Evolutionary conservation across 2,329 filamentous ascomycete species (phyloP), one percentile per base, ranked within the genome.

Genomic region (Xylaria multiplex): DNA sequence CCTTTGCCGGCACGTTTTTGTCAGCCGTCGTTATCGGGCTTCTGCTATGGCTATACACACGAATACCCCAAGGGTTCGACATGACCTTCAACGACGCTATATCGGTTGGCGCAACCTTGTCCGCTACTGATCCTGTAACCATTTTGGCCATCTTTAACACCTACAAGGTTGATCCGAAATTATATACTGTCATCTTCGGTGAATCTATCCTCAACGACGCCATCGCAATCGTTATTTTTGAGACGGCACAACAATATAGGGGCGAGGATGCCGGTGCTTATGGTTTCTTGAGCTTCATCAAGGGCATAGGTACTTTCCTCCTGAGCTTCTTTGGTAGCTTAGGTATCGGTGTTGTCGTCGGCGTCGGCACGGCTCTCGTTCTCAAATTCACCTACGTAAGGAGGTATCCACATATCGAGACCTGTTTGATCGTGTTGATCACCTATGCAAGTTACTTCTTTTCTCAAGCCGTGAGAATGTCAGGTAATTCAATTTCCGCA

Each of bases 91-190:
- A 97, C 71, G 96, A 99, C 77, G 96, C 96, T 70, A 96, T 99
- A 77, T 96, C 94, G 0, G 93, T 99, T 49, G 96, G 96, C 74
- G 96, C 96, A 50, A 99, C 96, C 0, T 87, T 99, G 37, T 98
- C 96, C 1, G 96, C 96, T 66, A 99, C 96, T 1, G 96, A 99
- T 77, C 96, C 96, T 0, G 95, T 99, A 65, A 99, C 96, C 0
- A 98, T 99, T 73, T 84, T 99, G 60, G 96, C 96, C 77, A 99
- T 99, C 73, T 99, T 99, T 87, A 98, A 97, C 79, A 92, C 96
- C 1, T 99, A 98, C 87, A 98, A 98, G 81, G 96, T 99, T 74
- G 96, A 99, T 75, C 96, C 96, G 2, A 98, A 98, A 81, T 87
- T 99, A 19, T 99, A 99, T 81, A 99, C 96, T 35, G 90, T 99